Evolutionary conservation across 768 basidiomycete species (phyloP).

Genomic region (Leccinum variicolor): DNA sequence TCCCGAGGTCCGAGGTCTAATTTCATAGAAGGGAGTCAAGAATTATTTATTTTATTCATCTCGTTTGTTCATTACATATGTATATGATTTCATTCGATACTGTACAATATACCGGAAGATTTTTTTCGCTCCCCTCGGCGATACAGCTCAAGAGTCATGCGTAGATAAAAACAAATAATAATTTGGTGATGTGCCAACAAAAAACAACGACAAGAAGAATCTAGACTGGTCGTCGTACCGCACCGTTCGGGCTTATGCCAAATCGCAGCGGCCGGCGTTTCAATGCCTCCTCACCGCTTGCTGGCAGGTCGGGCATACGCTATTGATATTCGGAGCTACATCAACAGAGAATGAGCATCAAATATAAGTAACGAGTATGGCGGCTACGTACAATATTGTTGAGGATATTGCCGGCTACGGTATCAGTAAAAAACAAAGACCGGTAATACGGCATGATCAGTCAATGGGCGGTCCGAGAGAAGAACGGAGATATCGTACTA

Average conservation of each 20-base stretch:
- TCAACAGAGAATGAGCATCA: not conserved
- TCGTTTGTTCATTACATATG: not conserved
- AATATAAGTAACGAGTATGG: not conserved
- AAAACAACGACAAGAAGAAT: not conserved
- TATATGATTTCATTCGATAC: not conserved
- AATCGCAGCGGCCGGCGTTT: conserved; percentile 1
- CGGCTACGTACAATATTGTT: conserved; percentile 41
- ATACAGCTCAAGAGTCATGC: conserved; percentile 26
- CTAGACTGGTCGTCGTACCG: conserved; percentile 4
- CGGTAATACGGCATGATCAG: not conserved
- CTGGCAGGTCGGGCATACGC: conserved; percentile 40
- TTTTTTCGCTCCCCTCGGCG: conserved; percentile 13
- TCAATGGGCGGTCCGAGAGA: not conserved
- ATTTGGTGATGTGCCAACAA: conserved; percentile 21
- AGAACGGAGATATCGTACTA: conserved; percentile 35
- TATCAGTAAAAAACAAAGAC: conserved; percentile 1
- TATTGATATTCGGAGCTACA: conserved; percentile 42
- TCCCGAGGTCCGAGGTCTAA: not conserved
- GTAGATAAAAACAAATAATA: conserved; percentile 17
- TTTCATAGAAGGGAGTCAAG: conserved; percentile 7
- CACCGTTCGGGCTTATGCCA: not conserved
- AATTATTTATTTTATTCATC: conserved; percentile 8
- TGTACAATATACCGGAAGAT: conserved; percentile 10
- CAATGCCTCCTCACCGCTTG: conserved; percentile 25
- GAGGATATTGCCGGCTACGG: conserved; percentile 40